These are phyloP conservation scores for Pseudognaphalium luteoalbum DNA, from an alignment of 129 eudicot species.

Conservation along the genomic window DNA sequence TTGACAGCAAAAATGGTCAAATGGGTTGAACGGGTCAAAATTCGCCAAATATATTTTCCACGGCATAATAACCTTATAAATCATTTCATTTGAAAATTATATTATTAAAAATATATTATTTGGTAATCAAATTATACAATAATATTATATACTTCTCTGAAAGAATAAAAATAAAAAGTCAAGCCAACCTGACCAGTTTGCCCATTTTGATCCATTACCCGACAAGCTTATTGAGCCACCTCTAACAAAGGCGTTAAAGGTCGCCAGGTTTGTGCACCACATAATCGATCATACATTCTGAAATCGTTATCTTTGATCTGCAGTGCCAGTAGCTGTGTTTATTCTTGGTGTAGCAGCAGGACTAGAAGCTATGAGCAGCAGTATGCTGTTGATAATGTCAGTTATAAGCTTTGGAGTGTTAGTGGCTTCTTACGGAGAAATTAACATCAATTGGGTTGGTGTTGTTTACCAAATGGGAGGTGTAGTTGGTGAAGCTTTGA, in stretches of 20 bases:
- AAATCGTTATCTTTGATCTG: constrained; percentile 6
- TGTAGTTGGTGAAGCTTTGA: constrained; percentile 84
- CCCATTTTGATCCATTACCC: neutral
- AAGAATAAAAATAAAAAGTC: neutral
- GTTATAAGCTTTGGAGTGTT: constrained; percentile 86
- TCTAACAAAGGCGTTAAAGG: neutral
- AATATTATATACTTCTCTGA: neutral
- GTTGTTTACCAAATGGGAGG: constrained; percentile 98
- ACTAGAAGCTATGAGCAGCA: constrained; percentile 77
- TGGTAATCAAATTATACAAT: neutral
- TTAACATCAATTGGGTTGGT: constrained; percentile 76
- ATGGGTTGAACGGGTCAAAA: neutral
- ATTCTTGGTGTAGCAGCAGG: constrained; percentile 83
- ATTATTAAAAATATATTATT: neutral
- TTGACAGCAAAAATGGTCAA: neutral
- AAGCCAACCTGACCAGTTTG: neutral
- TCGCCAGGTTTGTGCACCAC: neutral
- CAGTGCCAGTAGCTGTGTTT: constrained; percentile 93
- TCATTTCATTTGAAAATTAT: neutral
- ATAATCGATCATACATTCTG: neutral
- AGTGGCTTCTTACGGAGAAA: constrained; percentile 89
- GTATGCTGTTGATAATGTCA: constrained; percentile 88
- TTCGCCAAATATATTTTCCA: neutral
- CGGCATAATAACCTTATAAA: neutral
- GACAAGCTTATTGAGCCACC: neutral